Evolutionary conservation across 2,329 filamentous ascomycete species (phyloP), one percentile per base, ranked within the genome.

Genomic region (Ophiocordyceps australis): DNA sequence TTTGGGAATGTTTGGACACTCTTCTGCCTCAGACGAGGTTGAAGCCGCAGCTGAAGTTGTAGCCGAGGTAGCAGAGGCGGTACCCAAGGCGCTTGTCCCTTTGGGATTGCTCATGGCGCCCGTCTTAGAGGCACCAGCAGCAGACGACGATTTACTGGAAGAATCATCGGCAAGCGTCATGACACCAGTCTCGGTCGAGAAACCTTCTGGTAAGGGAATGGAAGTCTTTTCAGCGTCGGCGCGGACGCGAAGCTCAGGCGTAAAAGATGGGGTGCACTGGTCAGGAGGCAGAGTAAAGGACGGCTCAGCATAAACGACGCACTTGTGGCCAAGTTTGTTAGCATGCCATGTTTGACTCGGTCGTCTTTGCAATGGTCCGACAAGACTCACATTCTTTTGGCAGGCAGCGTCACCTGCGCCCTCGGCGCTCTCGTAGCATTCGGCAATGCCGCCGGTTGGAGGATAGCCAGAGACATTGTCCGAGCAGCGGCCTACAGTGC

Each of bases 41-140:
- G 14, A 10, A 19, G 17, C 17, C 17, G 17, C 7, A 7, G 7
- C 17, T 10, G 17, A 7, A 19, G 32, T 25, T 25, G 23, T 23
- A 16, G 20, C 11, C 16, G 30, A 22, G n/a, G 17, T 11, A 15
- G 19, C 13, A 6, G 20, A 9, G 7, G 17, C 17, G 10, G 17
- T 7, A 19, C 17, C 15, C n/a, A 14, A 27, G 22, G 92, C 65
- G 14, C 74, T 76, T 36, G 66, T 61, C n/a, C 33, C 33, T 15
- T 34, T 30, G 18, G 34, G 30, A 24, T 32, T 37, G 28, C 28
- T 35, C 26, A 24, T 17, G 26, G 33, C 27, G 24, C 28, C 25
- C 16, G 33, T 29, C 10, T 23, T 19, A 9, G 27, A 28, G n/a
- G 19, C 7, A 9, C 17, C 18, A 10, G 19, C 13, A 10, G 9